Base-by-base conservation (phyloP, 768 basidiomycete species). In the Trametes coccinea region DNA sequence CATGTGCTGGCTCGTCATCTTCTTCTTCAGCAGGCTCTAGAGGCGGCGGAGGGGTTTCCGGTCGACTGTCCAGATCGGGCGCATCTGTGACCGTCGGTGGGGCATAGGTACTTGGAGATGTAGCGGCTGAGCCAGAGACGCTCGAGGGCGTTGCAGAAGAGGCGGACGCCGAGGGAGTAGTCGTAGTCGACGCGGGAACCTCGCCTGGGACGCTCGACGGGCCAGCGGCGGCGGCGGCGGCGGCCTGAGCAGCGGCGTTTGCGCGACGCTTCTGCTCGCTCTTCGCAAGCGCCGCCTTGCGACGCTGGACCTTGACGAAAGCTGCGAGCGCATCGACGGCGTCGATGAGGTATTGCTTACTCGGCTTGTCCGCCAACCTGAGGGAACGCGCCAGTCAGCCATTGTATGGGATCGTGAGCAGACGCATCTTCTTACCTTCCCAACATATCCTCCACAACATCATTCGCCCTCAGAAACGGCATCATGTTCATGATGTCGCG, bases 381-480 rank as follows among this genome's bases (percentile, higher is more conserved):
- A 50, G 27, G 3, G 1, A 10, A 31, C 13, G 45, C 11, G 13
- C 34, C 49, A 29, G 22, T 11, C 16, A 8, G 2, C 1, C 44
- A 57, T 45, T 14, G 10, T n/a, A 29, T n/a, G 48, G n/a, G 3
- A 4, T 29, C 14, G 14, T 16, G 2, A 7, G n/a, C 6, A 16
- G n/a, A 16, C 0, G 11, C 6, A 52, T 31, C 10, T 13, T 72
- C 79, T 29, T 53, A 86, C 87, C 82, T 77, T 43, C 62, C 64
- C 1, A 79, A 69, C 83, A 90, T 85, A 67, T 84, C 85, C 14
- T 80, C 79, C 0, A 82, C 78, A 10, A 85, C 70, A 60, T 89
- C 88, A 1, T 60, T 53, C 5, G 72, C 80, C 9, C 75, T 72
- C 49, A 89, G 64, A 66, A 79, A 88, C 0, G 87, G 85, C 86